A percentile compares a stretch with the other conserved stretches of the same genome.
These are phyloP conservation scores for Dipodascus geniculatus DNA, from an alignment of 805 yeast genomes.

Conservation along the genomic window DNA sequence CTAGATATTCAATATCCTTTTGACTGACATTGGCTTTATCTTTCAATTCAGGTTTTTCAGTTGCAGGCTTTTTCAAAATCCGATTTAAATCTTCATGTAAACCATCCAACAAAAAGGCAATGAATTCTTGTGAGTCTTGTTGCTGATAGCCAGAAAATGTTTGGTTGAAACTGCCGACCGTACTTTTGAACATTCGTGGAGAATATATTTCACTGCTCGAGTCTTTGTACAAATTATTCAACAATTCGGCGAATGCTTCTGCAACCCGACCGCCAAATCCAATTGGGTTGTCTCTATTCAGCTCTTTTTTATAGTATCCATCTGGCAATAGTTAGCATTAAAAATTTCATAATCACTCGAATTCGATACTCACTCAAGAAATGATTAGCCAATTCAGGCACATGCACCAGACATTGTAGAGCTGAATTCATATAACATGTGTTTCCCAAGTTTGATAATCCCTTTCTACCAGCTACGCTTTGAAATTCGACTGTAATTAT, in stretches of 20 bases:
- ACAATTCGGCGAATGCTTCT: conserved; percentile 52
- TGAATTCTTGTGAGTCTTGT: conserved; percentile 89
- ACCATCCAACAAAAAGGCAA: conserved; percentile 78
- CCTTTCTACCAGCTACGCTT: conserved; percentile 35
- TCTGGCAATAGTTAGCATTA: conserved; percentile 17
- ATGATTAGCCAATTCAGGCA: conserved; percentile 72
- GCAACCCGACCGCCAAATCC: conserved; percentile 83
- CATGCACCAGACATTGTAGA: conserved; percentile 70
- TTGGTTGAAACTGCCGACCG: conserved; percentile 67
- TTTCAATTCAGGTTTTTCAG: conserved; percentile 71
- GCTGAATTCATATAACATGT: conserved; percentile 95
- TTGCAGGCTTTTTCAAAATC: conserved; percentile 68
- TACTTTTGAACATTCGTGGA: conserved; percentile 68
- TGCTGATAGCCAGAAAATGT: conserved; percentile 75
- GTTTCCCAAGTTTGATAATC: conserved; percentile 71
- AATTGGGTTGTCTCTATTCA: conserved; percentile 69
- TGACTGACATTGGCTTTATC: conserved; percentile 48
- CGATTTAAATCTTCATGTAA: conserved; percentile 88
- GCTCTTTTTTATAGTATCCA: conserved; percentile 47
- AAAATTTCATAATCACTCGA: background rate
- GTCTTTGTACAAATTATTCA: conserved; percentile 32
- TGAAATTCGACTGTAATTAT: background rate
- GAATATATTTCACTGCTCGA: conserved; percentile 26
- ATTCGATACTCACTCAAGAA: conserved; percentile 32
- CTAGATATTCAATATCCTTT: conserved; percentile 41